Percentiles rank a stretch among this genome's conserved stretches.
Evolutionary conservation across 352 stramenopile genomes (phyloP).

Genomic region (Thraustochytrium striatum): DNA sequence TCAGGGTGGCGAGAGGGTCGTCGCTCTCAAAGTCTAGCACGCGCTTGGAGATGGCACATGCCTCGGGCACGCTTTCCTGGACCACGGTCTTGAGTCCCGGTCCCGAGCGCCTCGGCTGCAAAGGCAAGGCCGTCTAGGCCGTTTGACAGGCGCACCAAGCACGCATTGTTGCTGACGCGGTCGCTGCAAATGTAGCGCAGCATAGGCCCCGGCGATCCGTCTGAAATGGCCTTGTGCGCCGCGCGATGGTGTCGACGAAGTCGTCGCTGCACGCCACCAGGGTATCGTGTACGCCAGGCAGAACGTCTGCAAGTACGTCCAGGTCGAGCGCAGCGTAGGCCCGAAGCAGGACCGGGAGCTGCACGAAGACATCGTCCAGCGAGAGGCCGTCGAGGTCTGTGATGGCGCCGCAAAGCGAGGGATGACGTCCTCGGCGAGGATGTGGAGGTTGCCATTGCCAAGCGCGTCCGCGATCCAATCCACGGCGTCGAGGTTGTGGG

Average conservation of each 20-base stretch:
- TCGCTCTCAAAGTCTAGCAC: not conserved
- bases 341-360: slow-evolving; percentile 26
- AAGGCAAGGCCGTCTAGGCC: slow-evolving; percentile 26
- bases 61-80: not conserved
- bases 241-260: not conserved
- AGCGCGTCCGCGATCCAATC: slow-evolving; percentile 41
- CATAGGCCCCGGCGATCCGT: not conserved
- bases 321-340: slow-evolving; percentile 27
- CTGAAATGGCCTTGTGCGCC: not conserved
- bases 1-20: not conserved
- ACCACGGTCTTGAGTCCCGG: slow-evolving; percentile 25
- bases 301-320: not conserved
- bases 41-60: not conserved
- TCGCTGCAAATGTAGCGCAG: slow-evolving; percentile 32
- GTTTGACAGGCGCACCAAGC: slow-evolving; percentile 24
- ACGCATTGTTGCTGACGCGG: slow-evolving; percentile 15
- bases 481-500: slow-evolving; percentile 28
- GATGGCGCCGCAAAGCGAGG: slow-evolving; percentile 30
- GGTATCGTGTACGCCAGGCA: slow-evolving; percentile 35
- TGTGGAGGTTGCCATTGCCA: slow-evolving; percentile 41
- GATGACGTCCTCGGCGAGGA: slow-evolving; percentile 27
- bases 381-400: not conserved
- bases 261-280: slow-evolving; percentile 27
- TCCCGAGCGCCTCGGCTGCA: not conserved
- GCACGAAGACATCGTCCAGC: not conserved